These are phyloP conservation scores for Xylaria curta DNA, from an alignment of 495 filamentous ascomycete species.

Conservation along the genomic window DNA sequence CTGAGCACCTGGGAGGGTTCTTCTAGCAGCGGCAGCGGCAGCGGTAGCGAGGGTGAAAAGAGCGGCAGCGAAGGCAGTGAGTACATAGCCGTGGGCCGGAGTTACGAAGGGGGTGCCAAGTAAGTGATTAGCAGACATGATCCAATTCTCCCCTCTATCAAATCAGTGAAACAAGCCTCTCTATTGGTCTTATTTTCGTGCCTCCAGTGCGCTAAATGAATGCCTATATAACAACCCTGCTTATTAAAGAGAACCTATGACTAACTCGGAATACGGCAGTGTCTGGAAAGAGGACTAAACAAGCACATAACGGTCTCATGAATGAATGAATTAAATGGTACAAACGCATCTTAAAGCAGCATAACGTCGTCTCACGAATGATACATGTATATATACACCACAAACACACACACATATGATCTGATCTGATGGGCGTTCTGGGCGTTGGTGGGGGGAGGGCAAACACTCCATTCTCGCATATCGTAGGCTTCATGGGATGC, in stretches of 20 bases:
- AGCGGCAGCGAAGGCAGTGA: constrained; percentile 35
- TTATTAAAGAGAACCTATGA: neutral
- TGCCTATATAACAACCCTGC: neutral
- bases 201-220: neutral
- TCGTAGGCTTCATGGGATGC: neutral
- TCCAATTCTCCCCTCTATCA: neutral
- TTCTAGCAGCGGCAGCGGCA: constrained; percentile 36
- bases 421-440: constrained; percentile 11
- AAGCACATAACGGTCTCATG: neutral
- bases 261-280: constrained; percentile 21
- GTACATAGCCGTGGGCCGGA: constrained; percentile 47
- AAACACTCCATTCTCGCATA: constrained; percentile 9
- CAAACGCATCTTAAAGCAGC: no score
- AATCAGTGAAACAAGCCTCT: neutral
- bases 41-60: constrained; percentile 38
- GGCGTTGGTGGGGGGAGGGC: neutral
- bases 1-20: constrained; percentile 51
- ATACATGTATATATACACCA: constrained; percentile 1
- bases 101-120: constrained; percentile 45
- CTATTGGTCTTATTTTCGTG: neutral
- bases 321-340: no score
- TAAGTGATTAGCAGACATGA: constrained; percentile 18
- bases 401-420: constrained; percentile 3
- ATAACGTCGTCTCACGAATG: neutral
- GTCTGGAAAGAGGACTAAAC: constrained; percentile 24